Conservation (phyloP, 1,284 basidiomycete genomes). For the Farysia itapuensis region DNA sequence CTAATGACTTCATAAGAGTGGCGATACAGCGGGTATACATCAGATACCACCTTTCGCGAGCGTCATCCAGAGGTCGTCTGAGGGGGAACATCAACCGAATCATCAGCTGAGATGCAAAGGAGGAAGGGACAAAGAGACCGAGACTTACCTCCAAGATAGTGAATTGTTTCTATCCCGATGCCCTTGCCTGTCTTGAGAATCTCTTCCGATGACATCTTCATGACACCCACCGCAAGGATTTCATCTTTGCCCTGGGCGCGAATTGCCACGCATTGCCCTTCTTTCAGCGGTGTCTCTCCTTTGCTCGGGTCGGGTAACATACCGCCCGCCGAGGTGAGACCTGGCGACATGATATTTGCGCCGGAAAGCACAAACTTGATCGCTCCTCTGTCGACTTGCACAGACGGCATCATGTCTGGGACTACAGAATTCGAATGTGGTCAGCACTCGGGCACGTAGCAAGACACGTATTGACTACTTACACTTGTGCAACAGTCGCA, state of each 20-base stretch:
- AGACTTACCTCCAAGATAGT: constrained; percentile 80
- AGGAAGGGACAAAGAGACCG: not conserved
- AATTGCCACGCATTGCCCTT: constrained; percentile 78
- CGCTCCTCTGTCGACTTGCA: constrained; percentile 91
- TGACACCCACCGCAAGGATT: constrained; percentile 82
- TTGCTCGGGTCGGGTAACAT: constrained; percentile 70
- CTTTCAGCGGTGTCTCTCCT: constrained; percentile 69
- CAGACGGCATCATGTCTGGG: constrained; percentile 76
- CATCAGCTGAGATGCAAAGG: not conserved
- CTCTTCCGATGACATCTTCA: constrained; percentile 81
- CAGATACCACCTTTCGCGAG: constrained; percentile 38
- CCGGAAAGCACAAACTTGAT: constrained; percentile 90
- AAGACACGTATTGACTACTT: constrained; percentile 8
- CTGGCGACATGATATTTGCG: constrained; percentile 69
- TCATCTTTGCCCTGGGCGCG: constrained; percentile 95
- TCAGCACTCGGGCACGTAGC: too few relatives aligned
- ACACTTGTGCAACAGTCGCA: constrained; percentile 83
- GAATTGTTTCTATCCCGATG: constrained; percentile 82
- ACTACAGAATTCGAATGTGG: not conserved
- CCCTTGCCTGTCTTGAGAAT: constrained; percentile 87
- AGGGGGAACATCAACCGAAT: not conserved
- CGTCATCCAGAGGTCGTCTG: constrained; percentile 47
- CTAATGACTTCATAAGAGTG: too few relatives aligned
- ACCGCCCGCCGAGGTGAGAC: constrained; percentile 88
- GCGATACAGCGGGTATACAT: constrained; percentile 1